Evolutionary conservation across 805 yeast species (phyloP), one percentile per base, ranked within the genome.

Genomic region (Saccharomycopsis selenospora): DNA sequence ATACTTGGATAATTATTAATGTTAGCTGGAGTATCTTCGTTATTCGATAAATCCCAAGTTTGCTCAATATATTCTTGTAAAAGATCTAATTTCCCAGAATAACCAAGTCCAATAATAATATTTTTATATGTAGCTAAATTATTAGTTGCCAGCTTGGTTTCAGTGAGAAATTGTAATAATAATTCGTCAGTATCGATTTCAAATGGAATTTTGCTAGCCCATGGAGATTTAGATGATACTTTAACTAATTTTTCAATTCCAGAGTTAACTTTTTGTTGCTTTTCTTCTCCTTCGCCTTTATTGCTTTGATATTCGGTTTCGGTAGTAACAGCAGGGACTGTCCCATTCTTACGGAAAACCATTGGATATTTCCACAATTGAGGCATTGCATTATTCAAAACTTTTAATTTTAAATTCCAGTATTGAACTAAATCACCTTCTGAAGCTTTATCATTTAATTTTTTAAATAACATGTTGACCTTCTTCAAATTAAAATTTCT

Each of bases 21-120:
- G 24, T 30, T 28, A 13, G 27, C 13, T 36, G 10, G n/a, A 22
- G 22, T 30, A 13, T 27, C 36, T 27, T 10, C 14, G 7, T 17
- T 36, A n/a, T 14, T 20, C 36, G 36, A 4, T 28, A 33, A 10
- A 63, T 45, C 3, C 67, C 68, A 67, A 8, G 59, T 53, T 4
- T 48, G 45, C 24, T 53, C 45, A 7, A 68, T 56, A 17, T 56
- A 58, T 10, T 52, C 41, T 36, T 59, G 57, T 11, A 66, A 46
- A 17, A 57, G 43, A 3, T 55, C 55, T 0, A 60, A 24, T 36
- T 66, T 56, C n/a, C 59, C 55, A 11, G 56, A 46, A 36, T 55
- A 58, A 23, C 66, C 69, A 20, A 61, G 45, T 6, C 63, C 57
- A 30, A 64, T 49, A 13, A 66, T 27, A 23, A 65, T 55, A 3